Conservation (phyloP, 2,329 filamentous ascomycete genomes). For the Phialophora verrucosa region DNA sequence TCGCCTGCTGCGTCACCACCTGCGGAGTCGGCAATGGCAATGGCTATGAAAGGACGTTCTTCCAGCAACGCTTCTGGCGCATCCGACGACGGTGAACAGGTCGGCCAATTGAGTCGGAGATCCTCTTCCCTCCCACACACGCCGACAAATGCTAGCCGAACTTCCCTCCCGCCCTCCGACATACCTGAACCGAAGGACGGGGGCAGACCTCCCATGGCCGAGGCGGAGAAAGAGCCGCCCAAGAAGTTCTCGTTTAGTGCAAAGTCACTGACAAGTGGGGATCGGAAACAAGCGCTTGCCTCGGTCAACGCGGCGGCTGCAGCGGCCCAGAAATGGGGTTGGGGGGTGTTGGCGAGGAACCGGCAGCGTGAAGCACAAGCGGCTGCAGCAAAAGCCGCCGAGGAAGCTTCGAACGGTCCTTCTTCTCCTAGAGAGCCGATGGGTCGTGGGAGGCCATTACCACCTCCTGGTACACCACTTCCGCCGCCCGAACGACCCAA, state of each 20-base stretch:
- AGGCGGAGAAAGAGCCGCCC: conserved; percentile 18
- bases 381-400: conserved; percentile 43
- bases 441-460: conserved; percentile 80
- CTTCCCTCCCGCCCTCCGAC: conserved; percentile 31
- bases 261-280: conserved; percentile 42
- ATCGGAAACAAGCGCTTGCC: conserved; percentile 49
- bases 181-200: conserved; percentile 31
- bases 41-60: conserved; percentile 45
- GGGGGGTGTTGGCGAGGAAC: conserved; percentile 55
- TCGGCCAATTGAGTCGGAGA: conserved; percentile 31
- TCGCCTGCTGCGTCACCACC: conserved; percentile 55
- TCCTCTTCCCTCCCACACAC: conserved; percentile 40
- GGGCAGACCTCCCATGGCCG: conserved; percentile 22
- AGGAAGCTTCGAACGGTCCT: conserved; percentile 48
- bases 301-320: conserved; percentile 59
- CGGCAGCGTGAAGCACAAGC: conserved; percentile 43
- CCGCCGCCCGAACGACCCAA: conserved; percentile 69
- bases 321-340: conserved; percentile 66
- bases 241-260: conserved; percentile 30
- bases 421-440: conserved; percentile 70
- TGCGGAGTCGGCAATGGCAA: conserved; percentile 45
- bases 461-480: conserved; percentile 78
- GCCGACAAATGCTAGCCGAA: conserved; percentile 36
- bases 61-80: conserved; percentile 60
- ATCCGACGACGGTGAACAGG: conserved; percentile 44